Base-by-base conservation (phyloP, 192 early-diverging fungal species). In the Kappamyces sp. region DNA sequence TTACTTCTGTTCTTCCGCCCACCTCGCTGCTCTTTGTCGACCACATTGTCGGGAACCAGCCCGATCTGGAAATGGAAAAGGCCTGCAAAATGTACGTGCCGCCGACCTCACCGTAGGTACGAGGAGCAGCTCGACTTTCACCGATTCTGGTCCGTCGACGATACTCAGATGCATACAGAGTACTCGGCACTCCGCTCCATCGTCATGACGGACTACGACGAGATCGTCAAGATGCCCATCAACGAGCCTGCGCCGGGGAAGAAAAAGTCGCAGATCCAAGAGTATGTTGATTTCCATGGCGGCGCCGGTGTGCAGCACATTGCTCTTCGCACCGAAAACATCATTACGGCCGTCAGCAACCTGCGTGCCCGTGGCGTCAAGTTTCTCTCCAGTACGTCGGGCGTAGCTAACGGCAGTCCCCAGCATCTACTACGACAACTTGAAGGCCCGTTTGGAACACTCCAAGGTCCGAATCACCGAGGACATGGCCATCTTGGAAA, bases 141-240 rank as follows among this genome's bases (percentile, higher is more conserved):
- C 76, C 84, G 93, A 46, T 98, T 97, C 87, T 96, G 92, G 92
- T 92, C 90, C 43, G 90, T 98, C 44, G 95, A 98, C 72, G 95
- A 98, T 77, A 88, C 79, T 53, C 88, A 94, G 72, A 91, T 98
- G 47, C 86, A 90, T 78, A 92, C 93, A 43, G 88, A 98, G 65
- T 97, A 92, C 81, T 90, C 88, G 67, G 87, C 93, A 43, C 79
- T 96, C 55, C 84, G 91, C 9, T 94, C 91, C 33, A 91, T 96
- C 53, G 92, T 95, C 73, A 94, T 98, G 93, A 86, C 91, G 40
- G 90, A 93, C 63, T 87, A 85, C 57, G 82, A 84, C 67, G 92
- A 96, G 60, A 79, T 72, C 50, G 84, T 98, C 76, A 96, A 96
- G 76, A 92, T 96, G 85, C 93, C 93, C 53, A 90, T 98, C 74